phyloP scores from a whole-genome alignment of 1,284 basidiomycete genomes.

The Pholiota adiposa region DNA sequence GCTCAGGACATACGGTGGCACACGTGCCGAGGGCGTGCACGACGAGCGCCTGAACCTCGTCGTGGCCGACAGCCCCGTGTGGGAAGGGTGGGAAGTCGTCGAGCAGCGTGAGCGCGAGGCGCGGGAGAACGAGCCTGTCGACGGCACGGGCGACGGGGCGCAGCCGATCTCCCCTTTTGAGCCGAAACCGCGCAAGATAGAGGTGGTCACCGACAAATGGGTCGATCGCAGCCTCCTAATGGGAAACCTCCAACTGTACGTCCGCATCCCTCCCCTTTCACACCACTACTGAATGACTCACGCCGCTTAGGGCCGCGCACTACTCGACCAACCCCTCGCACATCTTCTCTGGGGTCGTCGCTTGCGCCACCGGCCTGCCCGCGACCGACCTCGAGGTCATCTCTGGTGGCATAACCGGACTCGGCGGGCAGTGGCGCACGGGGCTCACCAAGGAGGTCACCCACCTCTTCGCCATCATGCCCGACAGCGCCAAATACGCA shows the following conservation, averaged over 20 bases:
- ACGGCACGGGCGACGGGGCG: neutral
- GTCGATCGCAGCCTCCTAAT: conserved; percentile 67
- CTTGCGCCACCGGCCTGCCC: conserved; percentile 62
- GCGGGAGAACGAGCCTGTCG: conserved; percentile 46
- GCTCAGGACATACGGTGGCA: conserved; percentile 46
- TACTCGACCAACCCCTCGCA: conserved; percentile 79
- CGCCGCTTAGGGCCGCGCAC: conserved; percentile 46
- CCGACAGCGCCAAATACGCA: conserved; percentile 52
- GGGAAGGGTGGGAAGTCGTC: conserved; percentile 54
- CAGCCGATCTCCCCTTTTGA: too few species aligned
- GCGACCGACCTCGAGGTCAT: conserved; percentile 73
- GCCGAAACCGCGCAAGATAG: conserved; percentile 9
- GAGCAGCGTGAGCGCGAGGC: conserved; percentile 44
- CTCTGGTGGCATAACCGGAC: conserved; percentile 68
- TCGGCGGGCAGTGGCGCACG: conserved; percentile 83
- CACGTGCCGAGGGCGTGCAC: conserved; percentile 27
- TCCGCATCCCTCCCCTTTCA: conserved; percentile 12
- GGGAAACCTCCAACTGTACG: conserved; percentile 62
- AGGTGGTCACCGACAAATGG: conserved; percentile 57
- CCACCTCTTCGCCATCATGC: conserved; percentile 73
- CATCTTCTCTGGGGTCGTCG: conserved; percentile 84
- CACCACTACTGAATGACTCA: too few species aligned
- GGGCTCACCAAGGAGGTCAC: conserved; percentile 84
- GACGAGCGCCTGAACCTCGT: conserved; percentile 44
- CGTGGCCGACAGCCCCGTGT: conserved; percentile 56